A percentile compares a stretch with the other conserved stretches of the same genome.
phyloP scores from a whole-genome alignment of 2,329 filamentous ascomycete species.

The Chalaropsis ovoidea region DNA sequence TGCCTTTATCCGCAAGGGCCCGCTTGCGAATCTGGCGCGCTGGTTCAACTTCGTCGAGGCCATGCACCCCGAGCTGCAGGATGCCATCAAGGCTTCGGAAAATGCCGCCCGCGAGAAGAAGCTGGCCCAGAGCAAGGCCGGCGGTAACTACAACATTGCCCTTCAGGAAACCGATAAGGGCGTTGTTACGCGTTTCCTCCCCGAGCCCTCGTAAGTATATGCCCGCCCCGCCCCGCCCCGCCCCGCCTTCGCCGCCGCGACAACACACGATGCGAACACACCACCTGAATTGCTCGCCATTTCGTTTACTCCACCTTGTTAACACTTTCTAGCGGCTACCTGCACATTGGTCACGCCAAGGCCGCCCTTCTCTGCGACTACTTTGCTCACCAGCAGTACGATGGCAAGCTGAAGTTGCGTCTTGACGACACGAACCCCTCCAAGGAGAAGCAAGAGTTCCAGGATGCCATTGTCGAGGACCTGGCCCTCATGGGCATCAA shows the following conservation, averaged over 20 bases:
- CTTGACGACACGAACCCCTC: conserved; percentile 97
- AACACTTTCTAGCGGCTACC: conserved; percentile 51
- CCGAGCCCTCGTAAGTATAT: conserved; percentile 68
- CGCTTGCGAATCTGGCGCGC: conserved; percentile 64
- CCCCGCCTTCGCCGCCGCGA: too few relatives aligned
- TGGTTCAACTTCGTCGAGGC: conserved; percentile 86
- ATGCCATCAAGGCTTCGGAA: conserved; percentile 59
- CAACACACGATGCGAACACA: neutral
- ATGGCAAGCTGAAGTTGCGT: conserved; percentile 79
- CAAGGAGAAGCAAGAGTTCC: conserved; percentile 94
- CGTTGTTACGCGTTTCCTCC: conserved; percentile 84
- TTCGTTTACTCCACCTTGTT: conserved; percentile 17
- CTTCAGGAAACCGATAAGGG: conserved; percentile 76
- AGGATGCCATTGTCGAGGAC: conserved; percentile 89
- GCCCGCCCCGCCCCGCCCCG: neutral
- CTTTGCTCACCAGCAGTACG: conserved; percentile 88
- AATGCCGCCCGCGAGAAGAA: conserved; percentile 60
- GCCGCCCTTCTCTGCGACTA: conserved; percentile 90
- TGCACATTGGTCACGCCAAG: conserved; percentile 94
- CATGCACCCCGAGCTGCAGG: conserved; percentile 63
- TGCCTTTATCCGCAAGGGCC: conserved; percentile 67
- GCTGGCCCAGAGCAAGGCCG: conserved; percentile 59
- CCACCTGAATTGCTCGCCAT: neutral
- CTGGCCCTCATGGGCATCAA: conserved; percentile 83
- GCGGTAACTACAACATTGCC: conserved; percentile 80